These are phyloP conservation scores for Lactarius sanguifluus DNA, from an alignment of 768 basidiomycete genomes.

Conservation along the genomic window DNA sequence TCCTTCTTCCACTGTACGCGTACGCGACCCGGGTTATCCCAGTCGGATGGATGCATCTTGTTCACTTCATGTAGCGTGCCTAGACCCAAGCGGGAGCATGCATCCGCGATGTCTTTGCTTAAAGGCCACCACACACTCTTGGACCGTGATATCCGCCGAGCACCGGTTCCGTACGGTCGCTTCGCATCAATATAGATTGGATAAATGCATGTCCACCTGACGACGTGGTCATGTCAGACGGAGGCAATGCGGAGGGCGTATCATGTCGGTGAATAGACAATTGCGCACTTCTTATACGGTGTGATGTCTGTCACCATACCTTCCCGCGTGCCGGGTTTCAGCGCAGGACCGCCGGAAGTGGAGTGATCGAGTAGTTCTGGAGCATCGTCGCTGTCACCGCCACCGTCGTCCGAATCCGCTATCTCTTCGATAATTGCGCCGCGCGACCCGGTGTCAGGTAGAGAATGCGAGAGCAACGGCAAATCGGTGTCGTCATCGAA, in stretches of 20 bases:
- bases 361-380: slow-evolving; percentile 45
- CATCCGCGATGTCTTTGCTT: slow-evolving; percentile 89
- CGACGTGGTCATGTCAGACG: slow-evolving; percentile 19
- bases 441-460: slow-evolving; percentile 63
- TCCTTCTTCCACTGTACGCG: slow-evolving; percentile 91
- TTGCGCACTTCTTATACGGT: slow-evolving; percentile 76
- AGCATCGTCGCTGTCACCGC: slow-evolving; percentile 31
- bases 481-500: slow-evolving; percentile 96
- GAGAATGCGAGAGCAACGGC: slow-evolving; percentile 65
- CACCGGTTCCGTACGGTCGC: slow-evolving; percentile 78
- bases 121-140: slow-evolving; percentile 94
- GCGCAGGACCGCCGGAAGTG: slow-evolving; percentile 51
- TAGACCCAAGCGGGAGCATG: slow-evolving; percentile 72
- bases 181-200: slow-evolving; percentile 98
- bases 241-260: slow-evolving; percentile 18
- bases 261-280: slow-evolving; percentile 17
- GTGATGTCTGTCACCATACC: slow-evolving; percentile 64
- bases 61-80: slow-evolving; percentile 84
- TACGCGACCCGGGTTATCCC: slow-evolving; percentile 97
- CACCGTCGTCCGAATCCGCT: slow-evolving; percentile 51
- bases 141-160: slow-evolving; percentile 74
- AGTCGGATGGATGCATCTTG: slow-evolving; percentile 92
- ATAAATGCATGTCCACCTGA: slow-evolving; percentile 93
- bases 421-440: slow-evolving; percentile 78
- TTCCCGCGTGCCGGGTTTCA: slow-evolving; percentile 26